phyloP scores from a whole-genome alignment of 768 basidiomycete species.

The Leccinellum albellum region DNA sequence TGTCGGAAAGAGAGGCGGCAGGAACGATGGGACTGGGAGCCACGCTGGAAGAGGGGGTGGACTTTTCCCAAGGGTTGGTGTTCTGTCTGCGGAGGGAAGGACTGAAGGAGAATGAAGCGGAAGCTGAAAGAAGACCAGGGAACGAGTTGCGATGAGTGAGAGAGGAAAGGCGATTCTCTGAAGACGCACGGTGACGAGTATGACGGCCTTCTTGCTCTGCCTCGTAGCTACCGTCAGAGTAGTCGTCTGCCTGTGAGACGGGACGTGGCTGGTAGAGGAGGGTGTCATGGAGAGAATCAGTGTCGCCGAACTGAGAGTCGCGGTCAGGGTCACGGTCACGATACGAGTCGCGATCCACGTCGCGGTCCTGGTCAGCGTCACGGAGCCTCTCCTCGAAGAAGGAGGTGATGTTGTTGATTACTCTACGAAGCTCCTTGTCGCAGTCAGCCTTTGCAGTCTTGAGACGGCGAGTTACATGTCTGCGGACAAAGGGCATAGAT shows the following conservation, averaged over 20 bases:
- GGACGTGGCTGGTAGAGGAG: slow-evolving; percentile 57
- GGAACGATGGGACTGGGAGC: slow-evolving; percentile 62
- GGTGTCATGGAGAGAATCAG: slow-evolving; percentile 56
- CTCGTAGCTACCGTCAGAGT: slow-evolving; percentile 82
- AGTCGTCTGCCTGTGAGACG: slow-evolving; percentile 62
- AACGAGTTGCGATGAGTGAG: slow-evolving; percentile 55
- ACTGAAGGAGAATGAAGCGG: slow-evolving; percentile 56
- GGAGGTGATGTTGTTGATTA: slow-evolving; percentile 89
- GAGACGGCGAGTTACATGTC: slow-evolving; percentile 90
- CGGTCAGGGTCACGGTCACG: slow-evolving; percentile 49
- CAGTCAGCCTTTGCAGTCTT: slow-evolving; percentile 93
- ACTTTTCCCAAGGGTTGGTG: slow-evolving; percentile 64
- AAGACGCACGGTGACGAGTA: slow-evolving; percentile 74
- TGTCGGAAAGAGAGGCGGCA: slow-evolving; percentile 58
- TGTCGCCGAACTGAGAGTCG: slow-evolving; percentile 56
- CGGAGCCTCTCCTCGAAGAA: slow-evolving; percentile 91
- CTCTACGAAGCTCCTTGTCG: slow-evolving; percentile 92
- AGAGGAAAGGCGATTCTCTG: slow-evolving; percentile 41
- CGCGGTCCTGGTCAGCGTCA: slow-evolving; percentile 64
- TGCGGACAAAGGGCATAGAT: slow-evolving; percentile 88
- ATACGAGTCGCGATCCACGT: slow-evolving; percentile 57
- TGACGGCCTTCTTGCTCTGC: slow-evolving; percentile 60
- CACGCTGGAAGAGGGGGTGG: slow-evolving; percentile 45
- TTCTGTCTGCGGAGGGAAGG: slow-evolving; percentile 67
- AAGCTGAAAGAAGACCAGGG: slow-evolving; percentile 58